Base-by-base conservation (phyloP, 1,284 basidiomycete genomes). In the Trichosporon coremiiforme region DNA sequence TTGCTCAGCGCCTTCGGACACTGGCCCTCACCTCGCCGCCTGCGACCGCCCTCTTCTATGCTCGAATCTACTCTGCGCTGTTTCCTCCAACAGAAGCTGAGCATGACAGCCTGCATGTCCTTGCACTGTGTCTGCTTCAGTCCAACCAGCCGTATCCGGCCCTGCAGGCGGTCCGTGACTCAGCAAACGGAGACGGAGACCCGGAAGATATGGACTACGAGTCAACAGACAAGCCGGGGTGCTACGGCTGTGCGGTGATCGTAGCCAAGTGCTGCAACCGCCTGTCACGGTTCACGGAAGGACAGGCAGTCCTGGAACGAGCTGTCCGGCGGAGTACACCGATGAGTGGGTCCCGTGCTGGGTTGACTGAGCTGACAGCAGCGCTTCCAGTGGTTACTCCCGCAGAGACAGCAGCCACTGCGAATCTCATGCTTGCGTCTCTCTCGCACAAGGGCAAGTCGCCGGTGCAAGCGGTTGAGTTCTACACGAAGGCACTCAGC, bases 21-120 rank as follows among this genome's bases (percentile, higher is more conserved):
- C 74, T 82, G 17, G 70, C 77, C 2, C 70, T 78, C 10, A 73
- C 71, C 15, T 78, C 76, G 0, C 78, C 78, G 12, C 73, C 79
- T 0, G 50, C 68, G 0, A 77, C 82, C 1, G 75, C 79, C 2
- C 70, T 82, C 17, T 81, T 83, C 75, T 83, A 81, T 70, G 78
- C 82, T 8, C 71, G 77, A 25, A 65, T 82, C 60, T 81, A 77
- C 65, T 71, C 76, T 55, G 73, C 78, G 0, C 67, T 83, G 38
- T 76, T 74, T n/a, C 78, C 79, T 4, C 73, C 77, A 10, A 73
- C 73, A 2, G 71, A 76, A 0, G 82, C 84, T 50, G 90, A 89
- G 79, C 93, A 94, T 80, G 91, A 93, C 80, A 89, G 91, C 74
- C 88, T 91, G 68, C 93, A 95, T 85, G 86, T 94, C 38, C 92